Evolutionary conservation across 345 rosid genomes (phyloP).

Genomic region (Eucalyptus paniculata): DNA sequence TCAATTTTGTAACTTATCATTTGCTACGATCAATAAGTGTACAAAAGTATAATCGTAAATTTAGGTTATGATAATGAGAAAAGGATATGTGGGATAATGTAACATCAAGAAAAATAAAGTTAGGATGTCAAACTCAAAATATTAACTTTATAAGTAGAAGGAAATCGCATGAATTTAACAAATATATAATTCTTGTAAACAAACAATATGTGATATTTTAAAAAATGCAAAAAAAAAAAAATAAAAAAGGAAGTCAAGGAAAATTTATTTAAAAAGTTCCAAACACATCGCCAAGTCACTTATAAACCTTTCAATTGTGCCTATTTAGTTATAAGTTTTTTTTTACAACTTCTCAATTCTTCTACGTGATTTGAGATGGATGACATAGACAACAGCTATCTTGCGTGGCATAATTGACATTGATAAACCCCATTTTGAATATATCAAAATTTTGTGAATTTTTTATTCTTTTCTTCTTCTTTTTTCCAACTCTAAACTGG

Average conservation of each 20-base stretch:
- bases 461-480: accelerated
- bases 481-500: background rate
- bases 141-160: background rate
- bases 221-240: background rate
- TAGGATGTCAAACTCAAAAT: background rate
- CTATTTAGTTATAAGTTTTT: background rate
- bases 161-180: background rate
- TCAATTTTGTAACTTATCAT: background rate
- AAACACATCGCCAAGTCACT: background rate
- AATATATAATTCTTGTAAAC: background rate
- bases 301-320: background rate
- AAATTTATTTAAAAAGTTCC: background rate
- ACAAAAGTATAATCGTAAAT: background rate
- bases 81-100: background rate
- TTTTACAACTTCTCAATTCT: background rate
- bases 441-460: background rate
- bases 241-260: background rate
- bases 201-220: background rate
- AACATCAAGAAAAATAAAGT: background rate
- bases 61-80: background rate
- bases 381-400: accelerated
- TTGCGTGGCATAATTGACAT: accelerated
- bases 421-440: background rate
- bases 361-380: accelerated
- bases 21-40: background rate